Base-by-base conservation (phyloP, 1,284 basidiomycete genomes). In the Cutaneotrichosporon cavernicola region DNA sequence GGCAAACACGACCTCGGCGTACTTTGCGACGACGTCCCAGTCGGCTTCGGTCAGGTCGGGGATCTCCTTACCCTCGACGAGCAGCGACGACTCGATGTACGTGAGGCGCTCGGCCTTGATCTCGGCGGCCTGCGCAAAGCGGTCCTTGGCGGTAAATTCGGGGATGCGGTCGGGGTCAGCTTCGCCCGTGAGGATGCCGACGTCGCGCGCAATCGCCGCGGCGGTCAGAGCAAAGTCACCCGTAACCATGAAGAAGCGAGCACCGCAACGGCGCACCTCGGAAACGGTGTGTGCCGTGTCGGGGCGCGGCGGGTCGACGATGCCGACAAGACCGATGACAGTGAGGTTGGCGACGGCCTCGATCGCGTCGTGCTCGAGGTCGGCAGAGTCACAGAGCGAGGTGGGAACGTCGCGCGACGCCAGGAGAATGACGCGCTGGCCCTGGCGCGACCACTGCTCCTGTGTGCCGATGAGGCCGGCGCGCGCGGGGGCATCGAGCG, bases 1-100 rank as follows among this genome's bases (percentile, higher is more conserved):
- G 0, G 88, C 87, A 66, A 90, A 90, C 10, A 90, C 88, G 63
- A 90, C 83, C 73, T 90, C 89, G 34, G 85, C 82, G 74, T 87
- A 89, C 58, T 26, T 26, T 26, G 26, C 26, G 26, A 26, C 26
- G 26, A 26, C 26, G 26, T 26, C 26, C 26, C 26, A 26, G 26
- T 26, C 26, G 26, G 26, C 26, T 26, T 26, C 26, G 26, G 26
- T 26, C 26, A 26, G 3, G 26, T 26, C 26, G 82, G 72, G 52
- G 83, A 83, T 21, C 84, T 80, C 60, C 78, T 75, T 53, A 85
- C 81, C 86, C 86, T 87, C 63, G 86, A 82, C 8, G 70, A 49
- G 22, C 61, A 11, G 52, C 46, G 31, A 51, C 38, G 31, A 68
- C 69, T 43, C 66, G 62, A 60, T 77, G 3, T 26, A 26, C 26